These are phyloP conservation scores for Apiospora phragmitis DNA, from an alignment of 2,329 filamentous ascomycete species.

Conservation along the genomic window DNA sequence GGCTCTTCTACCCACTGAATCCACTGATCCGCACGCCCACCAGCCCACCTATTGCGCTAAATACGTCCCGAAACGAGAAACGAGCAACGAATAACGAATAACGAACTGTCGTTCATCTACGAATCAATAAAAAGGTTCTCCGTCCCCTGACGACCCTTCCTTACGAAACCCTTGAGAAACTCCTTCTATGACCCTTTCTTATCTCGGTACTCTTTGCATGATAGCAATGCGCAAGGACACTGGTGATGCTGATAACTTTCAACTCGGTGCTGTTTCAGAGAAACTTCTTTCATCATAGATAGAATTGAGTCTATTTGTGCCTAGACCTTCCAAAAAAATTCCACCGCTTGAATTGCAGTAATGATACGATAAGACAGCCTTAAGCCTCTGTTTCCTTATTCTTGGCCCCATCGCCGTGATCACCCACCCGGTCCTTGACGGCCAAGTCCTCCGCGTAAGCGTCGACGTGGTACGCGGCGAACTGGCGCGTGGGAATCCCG, in stretches of 20 bases:
- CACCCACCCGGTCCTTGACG: background rate
- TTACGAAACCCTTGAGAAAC: background rate
- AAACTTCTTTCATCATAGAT: background rate
- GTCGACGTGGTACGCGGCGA: slow-evolving; percentile 17
- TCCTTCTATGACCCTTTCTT: background rate
- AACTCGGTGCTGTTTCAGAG: background rate
- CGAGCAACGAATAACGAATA: too few relatives aligned
- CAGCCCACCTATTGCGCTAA: too few relatives aligned
- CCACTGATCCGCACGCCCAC: too few relatives aligned
- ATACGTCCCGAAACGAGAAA: too few relatives aligned
- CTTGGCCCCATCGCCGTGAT: background rate
- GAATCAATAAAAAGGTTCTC: too few relatives aligned
- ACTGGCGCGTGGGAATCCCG: slow-evolving; percentile 30
- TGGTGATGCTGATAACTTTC: background rate
- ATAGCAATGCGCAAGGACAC: background rate
- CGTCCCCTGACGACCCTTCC: background rate
- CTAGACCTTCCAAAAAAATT: background rate
- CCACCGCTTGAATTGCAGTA: background rate
- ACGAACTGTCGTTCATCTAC: too few relatives aligned
- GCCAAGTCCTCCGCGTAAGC: slow-evolving; percentile 23
- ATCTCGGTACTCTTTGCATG: background rate
- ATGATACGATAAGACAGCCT: background rate
- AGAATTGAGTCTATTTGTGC: background rate
- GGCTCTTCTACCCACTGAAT: too few relatives aligned
- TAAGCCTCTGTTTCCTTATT: background rate